Conservation (phyloP, 164 flowering plant genomes). For the Stephania cephalantha region DNA sequence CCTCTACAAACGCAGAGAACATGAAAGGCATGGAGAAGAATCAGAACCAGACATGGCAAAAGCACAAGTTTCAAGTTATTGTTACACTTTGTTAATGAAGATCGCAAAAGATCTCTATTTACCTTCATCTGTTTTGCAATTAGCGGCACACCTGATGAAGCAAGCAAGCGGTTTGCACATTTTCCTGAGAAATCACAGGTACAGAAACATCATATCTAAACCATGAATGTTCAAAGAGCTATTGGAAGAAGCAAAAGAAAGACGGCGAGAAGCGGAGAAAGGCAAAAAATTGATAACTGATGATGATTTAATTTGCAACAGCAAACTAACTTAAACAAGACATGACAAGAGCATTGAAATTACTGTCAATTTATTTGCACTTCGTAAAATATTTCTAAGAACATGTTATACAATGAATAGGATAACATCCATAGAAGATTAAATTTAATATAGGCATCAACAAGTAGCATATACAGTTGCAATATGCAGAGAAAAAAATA, state of each 20-base stretch:
- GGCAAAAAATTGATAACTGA: neutral
- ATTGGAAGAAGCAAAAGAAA: too few species aligned
- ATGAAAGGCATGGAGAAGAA: neutral
- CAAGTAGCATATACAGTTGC: neutral
- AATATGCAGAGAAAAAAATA: neutral
- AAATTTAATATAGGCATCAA: neutral
- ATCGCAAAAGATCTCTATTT: constrained; percentile 1
- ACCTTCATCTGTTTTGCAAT: constrained; percentile 98
- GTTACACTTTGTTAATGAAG: neutral
- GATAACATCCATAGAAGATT: neutral
- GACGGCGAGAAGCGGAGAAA: neutral
- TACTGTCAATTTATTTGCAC: neutral
- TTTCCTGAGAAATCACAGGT: constrained; percentile 47
- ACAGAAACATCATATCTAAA: neutral
- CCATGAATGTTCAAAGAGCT: neutral
- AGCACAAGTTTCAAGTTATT: constrained; percentile 5
- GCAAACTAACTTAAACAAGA: neutral
- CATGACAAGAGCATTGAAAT: neutral
- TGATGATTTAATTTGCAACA: neutral
- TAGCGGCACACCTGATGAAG: constrained; percentile 81
- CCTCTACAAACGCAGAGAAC: constrained; percentile 39
- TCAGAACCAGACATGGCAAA: constrained; percentile 1
- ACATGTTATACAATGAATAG: neutral
- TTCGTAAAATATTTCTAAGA: neutral
- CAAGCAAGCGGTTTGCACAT: constrained; percentile 92